phyloP scores from a whole-genome alignment of 495 filamentous ascomycete genomes.

The Aspergillus hancockii region DNA sequence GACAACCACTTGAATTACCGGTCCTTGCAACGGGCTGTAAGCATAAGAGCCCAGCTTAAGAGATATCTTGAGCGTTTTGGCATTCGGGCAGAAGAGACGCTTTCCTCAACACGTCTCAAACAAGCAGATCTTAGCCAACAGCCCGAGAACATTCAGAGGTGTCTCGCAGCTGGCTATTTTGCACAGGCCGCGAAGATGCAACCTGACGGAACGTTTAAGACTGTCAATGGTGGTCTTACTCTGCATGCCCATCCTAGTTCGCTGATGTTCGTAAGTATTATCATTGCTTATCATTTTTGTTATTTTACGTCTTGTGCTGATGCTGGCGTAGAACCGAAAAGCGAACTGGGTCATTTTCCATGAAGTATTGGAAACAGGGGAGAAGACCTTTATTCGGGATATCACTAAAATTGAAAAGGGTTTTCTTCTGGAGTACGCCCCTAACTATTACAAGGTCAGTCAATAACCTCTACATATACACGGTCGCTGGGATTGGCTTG shows the following conservation, averaged over 20 bases:
- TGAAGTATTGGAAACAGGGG: conserved; percentile 88
- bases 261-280: conserved; percentile 77
- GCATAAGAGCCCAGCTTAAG: conserved; percentile 82
- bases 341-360: conserved; percentile 98
- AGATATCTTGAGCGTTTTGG: conserved; percentile 87
- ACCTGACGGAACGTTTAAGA: conserved; percentile 86
- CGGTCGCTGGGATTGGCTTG: neutral
- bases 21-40: conserved; percentile 77
- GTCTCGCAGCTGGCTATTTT: conserved; percentile 90
- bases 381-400: conserved; percentile 90
- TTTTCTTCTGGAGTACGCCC: conserved; percentile 89
- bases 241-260: conserved; percentile 91
- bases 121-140: conserved; percentile 44
- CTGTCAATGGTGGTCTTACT: conserved; percentile 68
- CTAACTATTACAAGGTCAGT: conserved; percentile 74
- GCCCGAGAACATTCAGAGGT: conserved; percentile 76
- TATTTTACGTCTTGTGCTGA: conserved; percentile 18
- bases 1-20: conserved; percentile 87
- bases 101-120: conserved; percentile 31
- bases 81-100: conserved; percentile 64
- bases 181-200: conserved; percentile 96
- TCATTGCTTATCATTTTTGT: neutral
- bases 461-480: neutral
- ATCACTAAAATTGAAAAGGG: conserved; percentile 86
- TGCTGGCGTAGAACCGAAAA: conserved; percentile 70